Evolutionary conservation across 305 asterid species (phyloP), one percentile per base, ranked within the genome.

Genomic region (Fraxinus platypoda): DNA sequence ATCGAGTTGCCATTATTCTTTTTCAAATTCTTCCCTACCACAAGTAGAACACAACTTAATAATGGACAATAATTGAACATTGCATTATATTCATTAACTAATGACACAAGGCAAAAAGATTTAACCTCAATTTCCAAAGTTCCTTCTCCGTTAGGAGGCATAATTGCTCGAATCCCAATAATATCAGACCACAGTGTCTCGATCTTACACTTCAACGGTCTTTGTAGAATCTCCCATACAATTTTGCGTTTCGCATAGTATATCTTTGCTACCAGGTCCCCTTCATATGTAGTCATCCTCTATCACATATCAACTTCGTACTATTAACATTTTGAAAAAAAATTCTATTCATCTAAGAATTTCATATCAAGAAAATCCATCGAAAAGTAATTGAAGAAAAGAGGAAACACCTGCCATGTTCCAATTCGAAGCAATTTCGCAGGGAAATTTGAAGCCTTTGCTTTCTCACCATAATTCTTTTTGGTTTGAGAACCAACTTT

Each of bases 141-240:
- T 8, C 88, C 92, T 0, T 73, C 79, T 31, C 77, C 74, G 17
- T 81, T 72, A 25, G 73, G 83, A 2, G 0, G 30, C 4, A 59
- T 76, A 1, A 23, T 17, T 25, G 90, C 92, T 21, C 81, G 80
- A 35, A 91, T 85, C n/a, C 87, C 94, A 23, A 38, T 35, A 1
- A 91, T 89, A 38, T 91, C 84, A 37, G 87, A 80, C 94, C 94
- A 92, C n/a, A 37, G 78, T 2, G 91, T 76, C 57, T 92, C 95
- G 49, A 92, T 89, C 85, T 91, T 92, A 33, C 81, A 85, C 89
- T 92, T 91, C 79, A 91, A 43, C 6, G 84, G 37, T 1, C 92
- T 91, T 23, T 85, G 91, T 3, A 92, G 77, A 72, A 90, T 26
- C 80, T 92, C 97, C 97, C 97, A 92, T 3, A 91, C 92, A 28